A percentile compares a stretch with the other conserved stretches of the same genome.
These are phyloP conservation scores for Mesembryanthemum crystallinum DNA, from an alignment of 148 eudicot species.

Conservation along the genomic window DNA sequence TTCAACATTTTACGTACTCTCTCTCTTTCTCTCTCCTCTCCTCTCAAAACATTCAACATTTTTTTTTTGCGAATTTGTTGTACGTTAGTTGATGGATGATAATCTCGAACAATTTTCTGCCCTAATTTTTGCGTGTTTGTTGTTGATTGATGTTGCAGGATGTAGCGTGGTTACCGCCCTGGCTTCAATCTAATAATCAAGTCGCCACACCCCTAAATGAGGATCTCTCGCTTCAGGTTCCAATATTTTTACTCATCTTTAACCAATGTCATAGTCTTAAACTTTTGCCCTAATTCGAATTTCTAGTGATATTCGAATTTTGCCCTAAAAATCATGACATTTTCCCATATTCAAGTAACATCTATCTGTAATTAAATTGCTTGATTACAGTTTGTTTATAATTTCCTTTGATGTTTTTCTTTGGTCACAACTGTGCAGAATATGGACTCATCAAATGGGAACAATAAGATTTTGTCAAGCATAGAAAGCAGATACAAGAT, in stretches of 20 bases:
- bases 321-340: too few relatives aligned
- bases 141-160: slow-evolving; percentile 20
- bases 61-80: too few relatives aligned
- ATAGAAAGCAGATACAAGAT: slow-evolving; percentile 39
- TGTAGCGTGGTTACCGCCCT: slow-evolving; percentile 39
- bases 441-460: slow-evolving; percentile 27
- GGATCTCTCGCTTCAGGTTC: slow-evolving; percentile 20
- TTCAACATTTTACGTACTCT: not conserved
- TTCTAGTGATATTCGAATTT: not conserved
- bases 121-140: not conserved
- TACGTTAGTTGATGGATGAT: not conserved
- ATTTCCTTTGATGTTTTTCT: not conserved
- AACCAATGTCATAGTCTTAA: not conserved
- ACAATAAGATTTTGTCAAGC: slow-evolving; percentile 19
- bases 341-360: too few relatives aligned
- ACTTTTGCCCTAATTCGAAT: not conserved
- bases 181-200: slow-evolving; percentile 38
- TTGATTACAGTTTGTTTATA: not conserved
- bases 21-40: not conserved
- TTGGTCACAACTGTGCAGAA: slow-evolving; percentile 31
- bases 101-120: not conserved
- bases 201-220: not conserved
- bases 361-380: too few relatives aligned
- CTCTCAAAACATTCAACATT: too few relatives aligned
- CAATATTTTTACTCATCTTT: not conserved